phyloP scores from a whole-genome alignment of 495 filamentous ascomycete species.

The Pseudoneurospora amorphoporcata region DNA sequence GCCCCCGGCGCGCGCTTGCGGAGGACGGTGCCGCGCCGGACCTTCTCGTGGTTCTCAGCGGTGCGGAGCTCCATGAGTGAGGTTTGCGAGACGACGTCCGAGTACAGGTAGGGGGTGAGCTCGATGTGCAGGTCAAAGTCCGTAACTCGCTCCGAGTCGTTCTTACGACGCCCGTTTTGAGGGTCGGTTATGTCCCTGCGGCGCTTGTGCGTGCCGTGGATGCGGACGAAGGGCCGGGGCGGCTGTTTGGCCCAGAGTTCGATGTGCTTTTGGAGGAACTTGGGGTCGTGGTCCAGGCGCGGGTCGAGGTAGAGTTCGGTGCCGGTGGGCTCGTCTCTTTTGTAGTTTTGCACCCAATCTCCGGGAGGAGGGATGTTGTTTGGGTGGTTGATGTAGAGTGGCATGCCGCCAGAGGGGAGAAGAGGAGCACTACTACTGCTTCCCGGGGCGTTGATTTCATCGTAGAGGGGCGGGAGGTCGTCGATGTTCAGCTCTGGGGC shows the following conservation, averaged over 20 bases:
- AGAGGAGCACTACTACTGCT: slow-evolving; percentile 15
- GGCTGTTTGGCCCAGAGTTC: slow-evolving; percentile 29
- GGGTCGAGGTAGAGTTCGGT: slow-evolving; percentile 26
- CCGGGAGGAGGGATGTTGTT: not conserved
- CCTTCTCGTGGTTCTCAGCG: slow-evolving; percentile 29
- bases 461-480: slow-evolving; percentile 28
- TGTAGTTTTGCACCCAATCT: slow-evolving; percentile 7
- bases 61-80: slow-evolving; percentile 25
- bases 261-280: slow-evolving; percentile 33
- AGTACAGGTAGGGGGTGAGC: slow-evolving; percentile 39
- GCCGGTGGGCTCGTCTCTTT: slow-evolving; percentile 17
- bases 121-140: slow-evolving; percentile 45
- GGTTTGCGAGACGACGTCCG: slow-evolving; percentile 18
- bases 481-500: slow-evolving; percentile 20
- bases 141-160: slow-evolving; percentile 29
- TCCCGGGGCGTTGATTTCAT: slow-evolving; percentile 12
- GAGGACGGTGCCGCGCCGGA: slow-evolving; percentile 32
- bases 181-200: slow-evolving; percentile 16
- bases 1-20: slow-evolving; percentile 30
- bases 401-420: slow-evolving; percentile 4
- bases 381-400: not conserved
- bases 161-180: slow-evolving; percentile 28
- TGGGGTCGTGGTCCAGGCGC: slow-evolving; percentile 31
- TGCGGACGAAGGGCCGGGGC: slow-evolving; percentile 34
- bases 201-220: slow-evolving; percentile 42